These are phyloP conservation scores for Pyrenochaeta sp. DNA, from an alignment of 2,329 filamentous ascomycete genomes.

Conservation along the genomic window DNA sequence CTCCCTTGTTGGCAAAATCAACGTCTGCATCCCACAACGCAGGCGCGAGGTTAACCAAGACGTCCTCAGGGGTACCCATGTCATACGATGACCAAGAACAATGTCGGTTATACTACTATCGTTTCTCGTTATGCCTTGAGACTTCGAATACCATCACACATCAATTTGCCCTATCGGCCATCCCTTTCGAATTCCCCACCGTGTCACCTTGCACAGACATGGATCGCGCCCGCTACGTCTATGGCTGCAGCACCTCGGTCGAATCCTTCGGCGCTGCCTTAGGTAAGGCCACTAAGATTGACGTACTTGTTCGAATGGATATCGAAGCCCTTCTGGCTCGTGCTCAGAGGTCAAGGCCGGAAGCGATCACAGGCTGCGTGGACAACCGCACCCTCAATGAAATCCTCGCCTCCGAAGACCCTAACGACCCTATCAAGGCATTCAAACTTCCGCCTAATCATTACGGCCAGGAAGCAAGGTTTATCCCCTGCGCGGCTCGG, in stretches of 20 bases:
- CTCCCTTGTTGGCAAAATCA: constrained; percentile 23
- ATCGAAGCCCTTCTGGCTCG: constrained; percentile 61
- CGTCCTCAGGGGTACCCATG: constrained; percentile 29
- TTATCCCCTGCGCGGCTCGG: constrained; percentile 58
- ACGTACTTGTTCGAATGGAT: constrained; percentile 71
- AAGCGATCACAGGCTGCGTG: constrained; percentile 67
- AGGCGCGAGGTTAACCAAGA: constrained; percentile 14
- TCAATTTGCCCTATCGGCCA: constrained; percentile 70
- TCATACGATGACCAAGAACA: constrained; percentile 65
- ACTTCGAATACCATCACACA: constrained; percentile 59
- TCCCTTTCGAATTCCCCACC: constrained; percentile 74
- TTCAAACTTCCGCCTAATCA: constrained; percentile 69
- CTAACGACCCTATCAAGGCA: constrained; percentile 65
- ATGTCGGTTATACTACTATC: constrained; percentile 75
- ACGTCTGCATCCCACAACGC: not conserved
- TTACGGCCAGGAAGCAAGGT: constrained; percentile 73
- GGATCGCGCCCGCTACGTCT: constrained; percentile 67
- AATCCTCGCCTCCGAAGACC: constrained; percentile 55
- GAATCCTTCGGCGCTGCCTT: constrained; percentile 67
- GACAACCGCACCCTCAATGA: constrained; percentile 65
- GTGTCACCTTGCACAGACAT: constrained; percentile 65
- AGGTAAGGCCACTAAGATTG: constrained; percentile 72
- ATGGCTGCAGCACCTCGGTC: constrained; percentile 70
- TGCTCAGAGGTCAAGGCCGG: constrained; percentile 58
- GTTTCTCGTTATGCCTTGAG: constrained; percentile 59